phyloP scores from a whole-genome alignment of 371 early-diverging fungal species.

The Entomophthora muscae region DNA sequence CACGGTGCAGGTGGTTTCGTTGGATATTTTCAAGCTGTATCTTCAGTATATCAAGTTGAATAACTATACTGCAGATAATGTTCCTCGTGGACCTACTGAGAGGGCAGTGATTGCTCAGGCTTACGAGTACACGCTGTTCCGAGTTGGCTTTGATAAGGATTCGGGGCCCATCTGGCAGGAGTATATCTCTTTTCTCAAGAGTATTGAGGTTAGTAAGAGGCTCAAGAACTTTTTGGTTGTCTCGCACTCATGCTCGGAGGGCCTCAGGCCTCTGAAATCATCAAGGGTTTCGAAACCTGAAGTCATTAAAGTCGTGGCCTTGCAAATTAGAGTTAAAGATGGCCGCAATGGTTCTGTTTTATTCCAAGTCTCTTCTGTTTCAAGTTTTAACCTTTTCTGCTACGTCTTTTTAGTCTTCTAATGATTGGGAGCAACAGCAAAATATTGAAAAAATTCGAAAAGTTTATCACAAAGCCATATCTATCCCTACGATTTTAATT shows the following conservation, averaged over 20 bases:
- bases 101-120: conserved; percentile 56
- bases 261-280: too few species aligned
- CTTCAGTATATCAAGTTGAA: conserved; percentile 66
- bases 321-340: too few species aligned
- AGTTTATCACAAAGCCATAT: conserved; percentile 67
- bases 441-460: conserved; percentile 74
- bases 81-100: conserved; percentile 39
- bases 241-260: too few species aligned
- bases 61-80: conserved; percentile 32
- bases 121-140: conserved; percentile 71
- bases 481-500: conserved; percentile 65
- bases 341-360: not conserved
- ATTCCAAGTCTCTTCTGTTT: too few species aligned
- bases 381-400: too few species aligned
- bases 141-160: conserved; percentile 80
- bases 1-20: conserved; percentile 54
- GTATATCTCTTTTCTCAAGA: conserved; percentile 64
- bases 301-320: too few species aligned
- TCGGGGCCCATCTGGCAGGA: conserved; percentile 80
- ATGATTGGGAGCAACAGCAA: conserved; percentile 77
- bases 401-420: conserved; percentile 27
- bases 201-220: conserved; percentile 55
- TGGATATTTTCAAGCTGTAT: conserved; percentile 81
- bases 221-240: too few species aligned
- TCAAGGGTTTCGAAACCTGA: too few species aligned